Evolutionary conservation across 176 grass and related monocot genomes (phyloP).

Genomic region (Carex pumila): DNA sequence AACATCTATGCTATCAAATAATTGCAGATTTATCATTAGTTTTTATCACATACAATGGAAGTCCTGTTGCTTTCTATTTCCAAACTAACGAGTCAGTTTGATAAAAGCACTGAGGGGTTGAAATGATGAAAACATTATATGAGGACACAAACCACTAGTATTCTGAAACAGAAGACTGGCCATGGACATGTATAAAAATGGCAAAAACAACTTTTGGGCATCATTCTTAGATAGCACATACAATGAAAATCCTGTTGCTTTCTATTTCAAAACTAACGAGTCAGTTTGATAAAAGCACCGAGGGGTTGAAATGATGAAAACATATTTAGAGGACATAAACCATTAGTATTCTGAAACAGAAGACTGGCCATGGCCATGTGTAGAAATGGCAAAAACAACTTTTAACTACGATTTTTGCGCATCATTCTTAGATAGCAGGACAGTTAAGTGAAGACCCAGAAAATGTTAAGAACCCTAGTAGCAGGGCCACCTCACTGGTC

Average conservation of each 20-base stretch:
- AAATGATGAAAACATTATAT: neutral
- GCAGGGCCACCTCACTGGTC: neutral
- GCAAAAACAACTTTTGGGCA: too few relatives aligned
- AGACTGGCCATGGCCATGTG: neutral
- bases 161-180: too few relatives aligned
- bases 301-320: neutral
- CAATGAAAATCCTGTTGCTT: neutral
- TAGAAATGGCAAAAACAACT: neutral
- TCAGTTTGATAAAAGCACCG: neutral
- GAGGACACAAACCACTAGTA: too few relatives aligned
- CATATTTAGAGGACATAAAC: neutral
- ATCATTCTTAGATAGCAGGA: neutral
- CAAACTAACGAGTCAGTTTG: neutral
- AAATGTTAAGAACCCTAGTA: neutral
- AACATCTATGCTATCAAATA: neutral
- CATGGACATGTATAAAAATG: too few relatives aligned
- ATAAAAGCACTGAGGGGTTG: neutral
- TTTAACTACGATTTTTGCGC: neutral
- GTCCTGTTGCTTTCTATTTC: neutral
- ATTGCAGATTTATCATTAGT: neutral
- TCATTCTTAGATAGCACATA: neutral
- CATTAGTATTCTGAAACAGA: neutral
- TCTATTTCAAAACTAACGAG: neutral
- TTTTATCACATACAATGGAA: neutral
- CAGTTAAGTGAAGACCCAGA: neutral